phyloP scores from a whole-genome alignment of 2,329 filamentous ascomycete species.

The Sclerotinia trifoliorum region DNA sequence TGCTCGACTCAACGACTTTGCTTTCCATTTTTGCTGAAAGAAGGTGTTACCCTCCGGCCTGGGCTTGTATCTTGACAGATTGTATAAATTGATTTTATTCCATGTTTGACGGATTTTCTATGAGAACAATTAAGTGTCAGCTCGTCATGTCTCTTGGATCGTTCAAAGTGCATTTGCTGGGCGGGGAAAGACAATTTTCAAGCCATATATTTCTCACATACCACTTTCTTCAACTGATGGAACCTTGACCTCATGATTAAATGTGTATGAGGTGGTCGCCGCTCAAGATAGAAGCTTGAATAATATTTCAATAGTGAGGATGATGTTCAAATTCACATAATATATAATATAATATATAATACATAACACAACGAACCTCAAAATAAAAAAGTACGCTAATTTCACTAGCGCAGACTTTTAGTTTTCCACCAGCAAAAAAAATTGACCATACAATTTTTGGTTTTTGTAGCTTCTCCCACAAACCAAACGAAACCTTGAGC shows the following conservation, averaged over 20 bases:
- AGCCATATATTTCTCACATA: slow-evolving; percentile 13
- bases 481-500: background rate
- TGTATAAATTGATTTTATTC: slow-evolving; percentile 97
- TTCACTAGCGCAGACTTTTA: slow-evolving; percentile 12
- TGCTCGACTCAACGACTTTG: slow-evolving; percentile 77
- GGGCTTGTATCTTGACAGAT: slow-evolving; percentile 59
- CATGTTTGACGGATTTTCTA: slow-evolving; percentile 94
- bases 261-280: slow-evolving; percentile 9
- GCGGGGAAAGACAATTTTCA: background rate
- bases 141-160: background rate
- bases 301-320: background rate
- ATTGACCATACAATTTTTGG: slow-evolving; percentile 11
- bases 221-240: slow-evolving; percentile 18
- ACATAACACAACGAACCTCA: background rate
- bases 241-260: slow-evolving; percentile 24
- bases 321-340: slow-evolving; percentile 10
- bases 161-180: background rate
- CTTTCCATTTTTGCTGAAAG: slow-evolving; percentile 97
- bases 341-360: too few species aligned
- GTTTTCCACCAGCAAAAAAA: slow-evolving; percentile 18
- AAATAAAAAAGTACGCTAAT: slow-evolving; percentile 17
- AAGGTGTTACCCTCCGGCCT: slow-evolving; percentile 61
- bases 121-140: slow-evolving; percentile 22
- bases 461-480: slow-evolving; percentile 10
- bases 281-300: background rate